These are phyloP conservation scores for Rhipidocladum racemiflorum DNA, from an alignment of 176 grass and related monocot genomes.

Conservation along the genomic window DNA sequence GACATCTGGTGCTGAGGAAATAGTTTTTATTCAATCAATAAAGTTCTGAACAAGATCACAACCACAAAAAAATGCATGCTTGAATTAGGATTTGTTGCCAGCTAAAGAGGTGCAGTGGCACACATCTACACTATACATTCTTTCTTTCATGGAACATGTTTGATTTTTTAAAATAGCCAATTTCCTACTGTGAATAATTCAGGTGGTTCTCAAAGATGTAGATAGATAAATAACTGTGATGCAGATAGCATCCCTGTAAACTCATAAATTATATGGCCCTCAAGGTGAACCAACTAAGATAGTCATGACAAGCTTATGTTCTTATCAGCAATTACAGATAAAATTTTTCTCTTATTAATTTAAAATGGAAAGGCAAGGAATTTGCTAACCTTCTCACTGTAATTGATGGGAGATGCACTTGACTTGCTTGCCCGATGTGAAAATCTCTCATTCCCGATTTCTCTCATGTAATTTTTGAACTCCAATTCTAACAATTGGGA, in stretches of 20 bases:
- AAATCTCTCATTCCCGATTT: constrained; percentile 88
- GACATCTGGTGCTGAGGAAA: constrained; percentile 84
- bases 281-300: too few relatives aligned
- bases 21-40: constrained; percentile 71
- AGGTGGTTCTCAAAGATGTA: constrained; percentile 1
- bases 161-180: constrained; percentile 7
- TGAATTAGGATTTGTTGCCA: not conserved
- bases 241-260: not conserved
- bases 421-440: constrained; percentile 65
- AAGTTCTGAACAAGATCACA: constrained; percentile 91
- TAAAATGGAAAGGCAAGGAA: constrained; percentile 13
- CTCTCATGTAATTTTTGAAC: constrained; percentile 85
- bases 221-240: not conserved
- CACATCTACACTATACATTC: not conserved
- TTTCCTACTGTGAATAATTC: not conserved
- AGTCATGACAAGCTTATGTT: not conserved
- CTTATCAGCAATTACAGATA: constrained; percentile 9
- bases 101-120: not conserved
- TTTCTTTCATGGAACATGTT: not conserved
- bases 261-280: not conserved
- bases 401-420: constrained; percentile 53
- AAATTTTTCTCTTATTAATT: not conserved
- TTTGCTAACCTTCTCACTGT: constrained; percentile 84
- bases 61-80: constrained; percentile 15
- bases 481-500: constrained; percentile 84